Percentiles rank a stretch among this genome's conserved stretches.
These are phyloP conservation scores for Cadophora sp. DNA, from an alignment of 2,329 filamentous ascomycete species.

Conservation along the genomic window DNA sequence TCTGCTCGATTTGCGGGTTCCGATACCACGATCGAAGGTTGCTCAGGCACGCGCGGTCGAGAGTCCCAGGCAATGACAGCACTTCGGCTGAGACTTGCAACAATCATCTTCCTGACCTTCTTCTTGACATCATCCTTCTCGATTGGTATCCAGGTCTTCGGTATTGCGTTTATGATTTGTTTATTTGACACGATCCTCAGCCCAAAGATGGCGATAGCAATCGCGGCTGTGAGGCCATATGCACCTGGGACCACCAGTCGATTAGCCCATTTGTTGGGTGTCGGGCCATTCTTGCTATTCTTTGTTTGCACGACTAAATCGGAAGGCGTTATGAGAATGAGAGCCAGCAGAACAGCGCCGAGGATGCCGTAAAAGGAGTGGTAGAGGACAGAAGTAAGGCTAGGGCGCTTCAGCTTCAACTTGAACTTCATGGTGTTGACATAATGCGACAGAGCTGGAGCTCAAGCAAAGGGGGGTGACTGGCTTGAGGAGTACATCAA, in stretches of 20 bases:
- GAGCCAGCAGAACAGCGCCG: constrained; percentile 72
- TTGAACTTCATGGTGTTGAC: constrained; percentile 34
- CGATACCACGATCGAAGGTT: constrained; percentile 41
- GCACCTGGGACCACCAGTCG: constrained; percentile 80
- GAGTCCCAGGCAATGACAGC: constrained; percentile 82
- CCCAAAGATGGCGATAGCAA: constrained; percentile 79
- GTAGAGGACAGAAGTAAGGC: constrained; percentile 80
- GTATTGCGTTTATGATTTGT: constrained; percentile 79
- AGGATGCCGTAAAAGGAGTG: constrained; percentile 78
- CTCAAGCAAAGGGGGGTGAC: constrained; percentile 14
- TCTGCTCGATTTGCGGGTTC: constrained; percentile 41
- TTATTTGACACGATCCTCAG: constrained; percentile 87
- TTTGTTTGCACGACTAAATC: constrained; percentile 80
- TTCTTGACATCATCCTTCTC: constrained; percentile 83
- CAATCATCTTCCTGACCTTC: constrained; percentile 77
- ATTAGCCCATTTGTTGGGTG: constrained; percentile 73
- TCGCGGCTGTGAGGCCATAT: constrained; percentile 74
- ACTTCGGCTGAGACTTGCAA: constrained; percentile 74
- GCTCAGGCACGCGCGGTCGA: constrained; percentile 64
- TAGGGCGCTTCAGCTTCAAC: constrained; percentile 22
- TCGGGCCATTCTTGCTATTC: constrained; percentile 47
- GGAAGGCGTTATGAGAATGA: constrained; percentile 81
- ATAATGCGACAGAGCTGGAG: constrained; percentile 23
- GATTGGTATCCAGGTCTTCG: constrained; percentile 84
- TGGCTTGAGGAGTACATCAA: not conserved